Base-by-base conservation (phyloP, 352 stramenopile species). In the Phytopythium boreale region DNA sequence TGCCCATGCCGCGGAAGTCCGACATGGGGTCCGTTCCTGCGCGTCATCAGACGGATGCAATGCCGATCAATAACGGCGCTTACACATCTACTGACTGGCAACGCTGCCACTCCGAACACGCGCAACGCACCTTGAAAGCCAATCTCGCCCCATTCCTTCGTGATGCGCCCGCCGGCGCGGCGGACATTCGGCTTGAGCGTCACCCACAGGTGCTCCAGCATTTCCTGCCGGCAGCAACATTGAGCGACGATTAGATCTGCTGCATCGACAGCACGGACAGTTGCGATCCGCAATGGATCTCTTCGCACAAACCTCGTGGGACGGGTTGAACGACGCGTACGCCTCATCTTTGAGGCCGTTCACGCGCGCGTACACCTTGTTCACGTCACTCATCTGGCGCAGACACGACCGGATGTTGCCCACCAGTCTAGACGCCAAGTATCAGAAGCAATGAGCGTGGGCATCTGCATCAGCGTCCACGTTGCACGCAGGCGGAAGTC, bases 91-190 rank as follows among this genome's bases (percentile, higher is more conserved):
- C n/a, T n/a, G n/a, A n/a, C n/a, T n/a, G n/a, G n/a, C n/a, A n/a
- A n/a, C n/a, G n/a, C n/a, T n/a, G n/a, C n/a, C n/a, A n/a, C n/a
- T n/a, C n/a, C n/a, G n/a, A n/a, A 34, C 29, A 7, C 29, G 7
- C 4, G 29, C 29, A 34, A 34, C 29, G 29, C 29, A 91, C 86
- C 87, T 86, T 95, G 85, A 52, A 95, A 95, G 29, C 87, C 87
- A 55, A 95, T 94, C 46, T 95, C 87, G 34, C 82, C 83, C 87
- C 87, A 95, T 47, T 95, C 87, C 66, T 94, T 95, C 2, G 87
- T 95, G 61, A 93, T 90, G 1, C 87, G 76, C 29, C 87, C 87
- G 49, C 85, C 84, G 39, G 74, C 69, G 56, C 87, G 85, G 62
- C 87, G 87, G 20, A 93, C 72, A 49, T 88, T 72, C 1, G 87